Evolutionary conservation across 768 basidiomycete species (phyloP).

Genomic region (Termitomyces sp.): DNA sequence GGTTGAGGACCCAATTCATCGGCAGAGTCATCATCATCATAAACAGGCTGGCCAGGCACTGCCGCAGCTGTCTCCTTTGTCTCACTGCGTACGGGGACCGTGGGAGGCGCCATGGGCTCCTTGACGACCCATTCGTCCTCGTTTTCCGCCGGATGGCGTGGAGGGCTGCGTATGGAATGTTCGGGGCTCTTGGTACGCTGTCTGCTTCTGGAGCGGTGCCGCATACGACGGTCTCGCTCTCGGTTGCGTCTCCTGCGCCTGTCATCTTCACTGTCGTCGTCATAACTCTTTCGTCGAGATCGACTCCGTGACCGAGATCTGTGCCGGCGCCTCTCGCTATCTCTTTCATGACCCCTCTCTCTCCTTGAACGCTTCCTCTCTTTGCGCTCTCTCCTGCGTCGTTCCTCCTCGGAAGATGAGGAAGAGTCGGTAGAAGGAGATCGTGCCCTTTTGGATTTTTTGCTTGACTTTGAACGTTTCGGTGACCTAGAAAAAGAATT

Average conservation of each 20-base stretch:
- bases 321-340: slow-evolving; percentile 32
- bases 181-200: slow-evolving; percentile 30
- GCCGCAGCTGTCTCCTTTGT: slow-evolving; percentile 9
- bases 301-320: slow-evolving; percentile 30
- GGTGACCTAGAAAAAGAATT: slow-evolving; percentile 43
- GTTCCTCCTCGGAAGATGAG: slow-evolving; percentile 54
- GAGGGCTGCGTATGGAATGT: slow-evolving; percentile 26
- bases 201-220: slow-evolving; percentile 16
- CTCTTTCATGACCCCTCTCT: slow-evolving; percentile 37
- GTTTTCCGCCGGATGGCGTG: slow-evolving; percentile 29
- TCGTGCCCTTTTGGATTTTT: slow-evolving; percentile 57
- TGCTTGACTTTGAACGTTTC: slow-evolving; percentile 50
- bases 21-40: slow-evolving; percentile 40
- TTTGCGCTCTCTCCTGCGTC: slow-evolving; percentile 53
- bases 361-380: slow-evolving; percentile 56
- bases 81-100: slow-evolving; percentile 12
- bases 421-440: slow-evolving; percentile 49
- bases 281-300: slow-evolving; percentile 27
- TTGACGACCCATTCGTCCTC: slow-evolving; percentile 72
- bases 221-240: slow-evolving; percentile 9
- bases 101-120: slow-evolving; percentile 24
- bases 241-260: slow-evolving; percentile 23
- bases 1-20: slow-evolving; percentile 81
- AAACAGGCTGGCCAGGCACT: slow-evolving; percentile 19
- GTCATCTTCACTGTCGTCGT: slow-evolving; percentile 36